Percentiles rank a stretch among this genome's conserved stretches.
These are phyloP conservation scores for Penicillium riverlandense DNA, from an alignment of 495 filamentous ascomycete genomes.

Conservation along the genomic window DNA sequence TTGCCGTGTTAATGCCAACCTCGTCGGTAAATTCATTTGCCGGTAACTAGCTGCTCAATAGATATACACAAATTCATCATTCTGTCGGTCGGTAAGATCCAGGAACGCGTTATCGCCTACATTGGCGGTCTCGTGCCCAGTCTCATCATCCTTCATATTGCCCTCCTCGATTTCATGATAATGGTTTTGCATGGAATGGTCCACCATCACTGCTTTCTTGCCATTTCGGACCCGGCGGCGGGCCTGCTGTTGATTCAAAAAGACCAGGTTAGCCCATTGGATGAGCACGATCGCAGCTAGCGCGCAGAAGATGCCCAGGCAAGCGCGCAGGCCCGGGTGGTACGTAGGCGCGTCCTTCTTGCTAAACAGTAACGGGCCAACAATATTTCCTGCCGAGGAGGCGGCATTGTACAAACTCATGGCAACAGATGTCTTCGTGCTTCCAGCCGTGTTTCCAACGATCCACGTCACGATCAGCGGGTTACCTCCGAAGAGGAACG, in stretches of 20 bases:
- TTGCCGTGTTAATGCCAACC: too few relatives aligned
- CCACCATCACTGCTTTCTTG: conserved; percentile 47
- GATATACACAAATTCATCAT: conserved; percentile 64
- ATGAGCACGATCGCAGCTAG: conserved; percentile 40
- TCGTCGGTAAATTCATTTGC: too few relatives aligned
- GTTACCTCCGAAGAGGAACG: conserved; percentile 50
- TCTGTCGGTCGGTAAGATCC: conserved; percentile 56
- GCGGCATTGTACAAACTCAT: conserved; percentile 45
- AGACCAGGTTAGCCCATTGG: conserved; percentile 43
- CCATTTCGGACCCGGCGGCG: conserved; percentile 46
- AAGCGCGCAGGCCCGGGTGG: conserved; percentile 45
- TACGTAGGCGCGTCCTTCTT: conserved; percentile 41
- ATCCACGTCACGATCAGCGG: conserved; percentile 45
- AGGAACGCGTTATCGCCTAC: conserved; percentile 36
- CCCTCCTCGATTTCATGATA: conserved; percentile 18
- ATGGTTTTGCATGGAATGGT: conserved; percentile 47
- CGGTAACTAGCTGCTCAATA: conserved; percentile 28
- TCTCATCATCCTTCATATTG: conserved; percentile 6
- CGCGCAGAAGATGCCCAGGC: conserved; percentile 49
- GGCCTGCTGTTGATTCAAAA: conserved; percentile 48
- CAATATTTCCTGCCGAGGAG: conserved; percentile 37
- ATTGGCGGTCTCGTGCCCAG: conserved; percentile 10
- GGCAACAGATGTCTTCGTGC: conserved; percentile 46
- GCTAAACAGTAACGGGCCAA: conserved; percentile 40
- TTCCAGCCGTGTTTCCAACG: conserved; percentile 42